Percentiles rank a stretch among this genome's conserved stretches.
Conservation (phyloP, 495 filamentous ascomycete genomes). For the Penicillium cataractarum region DNA sequence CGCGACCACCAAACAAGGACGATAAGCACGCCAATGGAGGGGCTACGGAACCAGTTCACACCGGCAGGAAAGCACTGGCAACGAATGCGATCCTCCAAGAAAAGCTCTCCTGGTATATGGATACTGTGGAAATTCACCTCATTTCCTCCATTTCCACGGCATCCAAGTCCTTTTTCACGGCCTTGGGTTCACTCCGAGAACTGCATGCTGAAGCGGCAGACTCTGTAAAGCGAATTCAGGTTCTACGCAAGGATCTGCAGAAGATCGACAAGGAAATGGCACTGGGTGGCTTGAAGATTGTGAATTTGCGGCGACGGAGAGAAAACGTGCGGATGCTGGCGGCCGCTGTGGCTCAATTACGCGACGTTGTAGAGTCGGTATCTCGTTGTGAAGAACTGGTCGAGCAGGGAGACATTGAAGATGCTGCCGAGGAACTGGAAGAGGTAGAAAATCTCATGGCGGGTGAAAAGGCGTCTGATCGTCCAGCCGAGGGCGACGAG, state of each 20-base stretch:
- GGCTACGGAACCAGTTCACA: constrained; percentile 53
- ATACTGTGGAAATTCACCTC: constrained; percentile 96
- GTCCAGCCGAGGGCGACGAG: constrained; percentile 27
- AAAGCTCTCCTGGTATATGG: constrained; percentile 99
- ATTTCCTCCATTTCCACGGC: constrained; percentile 96
- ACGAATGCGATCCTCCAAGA: constrained; percentile 99
- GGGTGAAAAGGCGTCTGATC: constrained; percentile 56
- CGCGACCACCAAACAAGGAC: constrained; percentile 56
- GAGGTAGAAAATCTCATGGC: constrained; percentile 76
- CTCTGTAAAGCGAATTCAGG: constrained; percentile 84
- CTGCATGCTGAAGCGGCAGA: constrained; percentile 91
- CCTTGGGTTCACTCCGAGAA: constrained; percentile 86
- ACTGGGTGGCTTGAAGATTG: constrained; percentile 79
- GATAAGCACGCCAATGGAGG: constrained; percentile 64
- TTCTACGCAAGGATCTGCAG: constrained; percentile 74
- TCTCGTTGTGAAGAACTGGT: constrained; percentile 78
- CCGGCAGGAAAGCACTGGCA: constrained; percentile 79
- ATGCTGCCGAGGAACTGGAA: constrained; percentile 75
- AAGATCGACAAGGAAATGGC: constrained; percentile 87
- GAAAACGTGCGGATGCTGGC: constrained; percentile 86
- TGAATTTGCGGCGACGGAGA: constrained; percentile 75
- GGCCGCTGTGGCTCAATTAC: constrained; percentile 80
- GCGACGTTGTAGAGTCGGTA: constrained; percentile 74
- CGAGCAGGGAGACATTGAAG: constrained; percentile 77
- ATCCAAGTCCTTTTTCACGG: constrained; percentile 95